Evolutionary conservation across 495 filamentous ascomycete genomes (phyloP).

Genomic region (Oleoguttula mirabilis): DNA sequence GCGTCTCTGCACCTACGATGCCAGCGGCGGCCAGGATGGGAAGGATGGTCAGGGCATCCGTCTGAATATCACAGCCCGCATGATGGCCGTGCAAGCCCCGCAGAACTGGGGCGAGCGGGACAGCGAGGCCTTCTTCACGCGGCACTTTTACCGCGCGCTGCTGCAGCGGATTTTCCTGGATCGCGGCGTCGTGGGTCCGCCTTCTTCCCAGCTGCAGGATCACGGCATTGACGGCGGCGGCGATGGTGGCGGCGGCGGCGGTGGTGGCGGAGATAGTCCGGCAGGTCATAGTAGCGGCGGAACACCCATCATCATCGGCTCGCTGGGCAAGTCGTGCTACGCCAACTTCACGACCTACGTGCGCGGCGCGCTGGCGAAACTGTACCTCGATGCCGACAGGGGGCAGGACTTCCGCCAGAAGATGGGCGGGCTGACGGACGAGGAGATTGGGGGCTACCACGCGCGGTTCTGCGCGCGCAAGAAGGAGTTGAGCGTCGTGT

Average conservation of each 20-base stretch:
- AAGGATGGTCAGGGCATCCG: slow-evolving; percentile 48
- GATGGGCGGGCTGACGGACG: slow-evolving; percentile 54
- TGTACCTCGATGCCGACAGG: slow-evolving; percentile 40
- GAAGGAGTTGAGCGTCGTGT: slow-evolving; percentile 73
- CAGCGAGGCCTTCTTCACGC: slow-evolving; percentile 77
- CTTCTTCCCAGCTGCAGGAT: too few relatives aligned
- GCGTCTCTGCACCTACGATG: slow-evolving; percentile 44
- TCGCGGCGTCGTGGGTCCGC: slow-evolving; percentile 52
- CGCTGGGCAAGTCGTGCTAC: slow-evolving; percentile 70
- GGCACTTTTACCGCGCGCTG: slow-evolving; percentile 87
- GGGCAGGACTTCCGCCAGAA: slow-evolving; percentile 45
- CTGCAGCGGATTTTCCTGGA: slow-evolving; percentile 85
- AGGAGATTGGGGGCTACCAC: slow-evolving; percentile 61
- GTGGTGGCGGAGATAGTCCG: slow-evolving; percentile 22
- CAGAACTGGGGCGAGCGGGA: slow-evolving; percentile 76
- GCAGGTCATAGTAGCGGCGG: slow-evolving; percentile 34
- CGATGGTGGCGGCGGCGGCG: not conserved
- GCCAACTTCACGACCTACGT: slow-evolving; percentile 64
- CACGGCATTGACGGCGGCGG: slow-evolving; percentile 24
- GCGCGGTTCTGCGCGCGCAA: slow-evolving; percentile 48
- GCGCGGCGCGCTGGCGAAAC: slow-evolving; percentile 62
- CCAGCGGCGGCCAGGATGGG: slow-evolving; percentile 21
- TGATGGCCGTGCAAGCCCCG: slow-evolving; percentile 94
- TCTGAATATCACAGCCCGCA: slow-evolving; percentile 88
- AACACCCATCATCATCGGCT: slow-evolving; percentile 74